Percentiles rank a stretch among this genome's conserved stretches.
Evolutionary conservation across 352 stramenopile genomes (phyloP).

Genomic region (Phytopythium montanum): DNA sequence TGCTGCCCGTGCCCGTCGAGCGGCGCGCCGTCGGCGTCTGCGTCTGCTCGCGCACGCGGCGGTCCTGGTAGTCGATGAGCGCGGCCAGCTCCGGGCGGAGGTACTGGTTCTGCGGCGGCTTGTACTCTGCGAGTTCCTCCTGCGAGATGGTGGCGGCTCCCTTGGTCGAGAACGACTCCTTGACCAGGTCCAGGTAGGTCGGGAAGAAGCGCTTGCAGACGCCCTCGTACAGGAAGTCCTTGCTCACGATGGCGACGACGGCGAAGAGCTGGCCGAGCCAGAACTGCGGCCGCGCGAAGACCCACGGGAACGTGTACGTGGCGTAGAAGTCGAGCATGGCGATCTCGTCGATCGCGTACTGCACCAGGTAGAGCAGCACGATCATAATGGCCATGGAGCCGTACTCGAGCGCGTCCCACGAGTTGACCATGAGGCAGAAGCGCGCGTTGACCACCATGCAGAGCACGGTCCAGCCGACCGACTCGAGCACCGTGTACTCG

Average conservation of each 20-base stretch:
- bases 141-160: slow-evolving; percentile 18
- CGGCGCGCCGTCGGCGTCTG: slow-evolving; percentile 35
- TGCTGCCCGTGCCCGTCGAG: slow-evolving; percentile 18
- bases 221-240: slow-evolving; percentile 73
- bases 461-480: slow-evolving; percentile 69
- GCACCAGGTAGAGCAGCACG: slow-evolving; percentile 50
- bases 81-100: slow-evolving; percentile 55
- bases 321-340: slow-evolving; percentile 52
- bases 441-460: slow-evolving; percentile 76
- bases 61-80: slow-evolving; percentile 81
- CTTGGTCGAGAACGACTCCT: slow-evolving; percentile 33
- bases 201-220: slow-evolving; percentile 61
- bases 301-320: slow-evolving; percentile 77
- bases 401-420: slow-evolving; percentile 67
- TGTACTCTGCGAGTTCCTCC: slow-evolving; percentile 46
- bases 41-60: slow-evolving; percentile 51
- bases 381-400: slow-evolving; percentile 55
- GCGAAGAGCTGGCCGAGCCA: slow-evolving; percentile 79
- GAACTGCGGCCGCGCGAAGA: slow-evolving; percentile 58
- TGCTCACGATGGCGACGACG: slow-evolving; percentile 51
- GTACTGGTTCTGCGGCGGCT: slow-evolving; percentile 51
- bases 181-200: slow-evolving; percentile 71
- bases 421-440: slow-evolving; percentile 79
- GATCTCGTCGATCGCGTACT: slow-evolving; percentile 71
- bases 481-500: slow-evolving; percentile 61